Conservation (phyloP, 352 stramenopile genomes). For the Globisporangium viniferum region DNA sequence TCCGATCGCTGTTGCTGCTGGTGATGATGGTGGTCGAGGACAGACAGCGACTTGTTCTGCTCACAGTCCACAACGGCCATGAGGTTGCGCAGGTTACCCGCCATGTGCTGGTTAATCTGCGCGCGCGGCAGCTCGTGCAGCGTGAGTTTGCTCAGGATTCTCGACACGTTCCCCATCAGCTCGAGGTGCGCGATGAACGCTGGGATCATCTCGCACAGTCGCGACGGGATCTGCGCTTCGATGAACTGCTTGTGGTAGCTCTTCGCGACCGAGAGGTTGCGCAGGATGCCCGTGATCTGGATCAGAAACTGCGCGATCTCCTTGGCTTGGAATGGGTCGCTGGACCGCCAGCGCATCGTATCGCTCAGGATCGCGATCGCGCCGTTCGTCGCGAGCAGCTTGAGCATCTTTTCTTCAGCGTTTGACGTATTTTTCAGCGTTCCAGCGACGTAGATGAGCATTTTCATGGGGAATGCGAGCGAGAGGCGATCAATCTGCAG, state of each 20-base stretch:
- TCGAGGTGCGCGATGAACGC: conserved; percentile 55
- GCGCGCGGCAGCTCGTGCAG: conserved; percentile 66
- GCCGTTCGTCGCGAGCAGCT: conserved; percentile 59
- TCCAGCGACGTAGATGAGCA: conserved; percentile 66
- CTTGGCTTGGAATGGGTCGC: conserved; percentile 25
- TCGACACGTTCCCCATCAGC: conserved; percentile 74
- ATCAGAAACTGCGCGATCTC: conserved; percentile 71
- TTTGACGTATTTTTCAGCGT: conserved; percentile 77
- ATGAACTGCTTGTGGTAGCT: conserved; percentile 71
- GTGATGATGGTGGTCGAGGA: conserved; percentile 31
- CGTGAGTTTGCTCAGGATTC: conserved; percentile 80
- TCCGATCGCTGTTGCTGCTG: conserved; percentile 31
- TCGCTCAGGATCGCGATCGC: conserved; percentile 55
- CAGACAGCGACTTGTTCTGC: conserved; percentile 35
- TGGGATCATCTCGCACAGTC: conserved; percentile 46
- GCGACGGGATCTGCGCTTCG: conserved; percentile 37
- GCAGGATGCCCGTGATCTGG: conserved; percentile 60
- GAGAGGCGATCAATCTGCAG: background rate
- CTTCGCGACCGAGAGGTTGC: conserved; percentile 64
- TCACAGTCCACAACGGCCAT: conserved; percentile 41
- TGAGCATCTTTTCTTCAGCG: conserved; percentile 51
- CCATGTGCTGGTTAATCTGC: conserved; percentile 55
- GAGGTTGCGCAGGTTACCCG: conserved; percentile 38
- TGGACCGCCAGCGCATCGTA: conserved; percentile 41
- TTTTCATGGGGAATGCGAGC: conserved; percentile 26